These are phyloP conservation scores for Colletotrichum truncatum DNA, from an alignment of 2,329 filamentous ascomycete species.

Conservation along the genomic window DNA sequence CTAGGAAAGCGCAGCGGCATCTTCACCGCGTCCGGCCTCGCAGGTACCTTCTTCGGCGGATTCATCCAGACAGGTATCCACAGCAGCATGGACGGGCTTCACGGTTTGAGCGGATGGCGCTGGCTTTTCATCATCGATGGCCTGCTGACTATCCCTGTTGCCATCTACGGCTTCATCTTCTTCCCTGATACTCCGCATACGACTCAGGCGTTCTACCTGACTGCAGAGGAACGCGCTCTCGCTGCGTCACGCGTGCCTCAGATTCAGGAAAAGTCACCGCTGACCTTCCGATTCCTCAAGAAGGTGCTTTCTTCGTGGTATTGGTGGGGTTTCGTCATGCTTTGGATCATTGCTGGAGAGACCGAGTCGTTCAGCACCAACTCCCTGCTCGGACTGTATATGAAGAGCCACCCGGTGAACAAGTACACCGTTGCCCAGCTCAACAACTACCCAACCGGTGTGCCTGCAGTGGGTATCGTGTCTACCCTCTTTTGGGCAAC, in stretches of 20 bases:
- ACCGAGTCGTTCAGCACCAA: slow-evolving; percentile 77
- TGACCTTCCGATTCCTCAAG: slow-evolving; percentile 60
- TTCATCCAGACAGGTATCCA: slow-evolving; percentile 67
- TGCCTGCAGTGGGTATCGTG: slow-evolving; percentile 64
- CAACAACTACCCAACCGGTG: slow-evolving; percentile 66
- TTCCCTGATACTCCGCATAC: slow-evolving; percentile 59
- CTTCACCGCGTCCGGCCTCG: slow-evolving; percentile 68
- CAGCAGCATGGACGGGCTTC: slow-evolving; percentile 52
- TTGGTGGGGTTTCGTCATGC: slow-evolving; percentile 72
- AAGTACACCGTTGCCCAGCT: slow-evolving; percentile 57
- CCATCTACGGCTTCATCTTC: slow-evolving; percentile 57
- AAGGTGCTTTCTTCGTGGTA: slow-evolving; percentile 68
- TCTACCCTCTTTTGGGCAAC: slow-evolving; percentile 76
- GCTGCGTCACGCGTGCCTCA: slow-evolving; percentile 52
- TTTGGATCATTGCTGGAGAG: slow-evolving; percentile 77
- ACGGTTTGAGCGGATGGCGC: slow-evolving; percentile 38
- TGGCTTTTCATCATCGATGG: slow-evolving; percentile 51
- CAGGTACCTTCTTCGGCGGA: slow-evolving; percentile 68
- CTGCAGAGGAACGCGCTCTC: slow-evolving; percentile 45
- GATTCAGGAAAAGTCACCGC: slow-evolving; percentile 49
- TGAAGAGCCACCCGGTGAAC: slow-evolving; percentile 56
- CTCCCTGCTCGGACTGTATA: slow-evolving; percentile 60
- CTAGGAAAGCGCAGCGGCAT: slow-evolving; percentile 71
- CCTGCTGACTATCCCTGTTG: slow-evolving; percentile 61
- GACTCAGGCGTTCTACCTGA: slow-evolving; percentile 47